These are phyloP conservation scores for Paramarasmius palmivorus DNA, from an alignment of 1,284 basidiomycete species.

Conservation along the genomic window DNA sequence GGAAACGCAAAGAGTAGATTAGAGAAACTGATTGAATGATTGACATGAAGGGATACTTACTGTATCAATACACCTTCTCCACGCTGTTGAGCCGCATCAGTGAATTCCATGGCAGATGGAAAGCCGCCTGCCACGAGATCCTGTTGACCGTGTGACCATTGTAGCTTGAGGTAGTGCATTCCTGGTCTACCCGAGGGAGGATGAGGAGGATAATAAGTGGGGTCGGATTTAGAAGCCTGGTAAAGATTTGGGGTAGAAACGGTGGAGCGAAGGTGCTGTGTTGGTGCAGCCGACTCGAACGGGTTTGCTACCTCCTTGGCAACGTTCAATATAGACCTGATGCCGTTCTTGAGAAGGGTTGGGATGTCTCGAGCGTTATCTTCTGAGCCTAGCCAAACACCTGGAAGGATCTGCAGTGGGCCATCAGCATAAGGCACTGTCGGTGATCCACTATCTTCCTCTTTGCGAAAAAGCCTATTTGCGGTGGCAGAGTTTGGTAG, in stretches of 20 bases:
- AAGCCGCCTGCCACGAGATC: conserved; percentile 83
- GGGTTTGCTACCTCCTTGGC: conserved; percentile 90
- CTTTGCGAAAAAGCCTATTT: conserved; percentile 58
- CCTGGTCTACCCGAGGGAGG: conserved; percentile 65
- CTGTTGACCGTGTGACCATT: conserved; percentile 93
- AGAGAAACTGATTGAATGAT: conserved; percentile 18
- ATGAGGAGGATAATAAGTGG: conserved; percentile 67
- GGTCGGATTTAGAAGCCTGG: conserved; percentile 33
- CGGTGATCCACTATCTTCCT: conserved; percentile 58
- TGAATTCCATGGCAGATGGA: conserved; percentile 77
- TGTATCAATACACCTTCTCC: conserved; percentile 86
- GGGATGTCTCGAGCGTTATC: conserved; percentile 86
- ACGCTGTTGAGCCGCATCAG: conserved; percentile 73
- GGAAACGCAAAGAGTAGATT: conserved; percentile 14
- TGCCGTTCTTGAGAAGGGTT: conserved; percentile 69
- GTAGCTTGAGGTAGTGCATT: conserved; percentile 90
- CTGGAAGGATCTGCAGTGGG: conserved; percentile 87
- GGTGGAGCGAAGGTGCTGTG: conserved; percentile 55
- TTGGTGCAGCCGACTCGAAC: conserved; percentile 51
- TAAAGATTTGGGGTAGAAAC: conserved; percentile 70
- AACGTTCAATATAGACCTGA: conserved; percentile 88
- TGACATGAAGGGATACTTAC: conserved; percentile 48
- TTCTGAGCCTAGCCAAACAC: conserved; percentile 92
- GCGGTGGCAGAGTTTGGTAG: conserved; percentile 50
- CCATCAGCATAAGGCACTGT: conserved; percentile 80